These are phyloP conservation scores for Diplodia intermedia DNA, from an alignment of 2,329 filamentous ascomycete species.

Conservation along the genomic window DNA sequence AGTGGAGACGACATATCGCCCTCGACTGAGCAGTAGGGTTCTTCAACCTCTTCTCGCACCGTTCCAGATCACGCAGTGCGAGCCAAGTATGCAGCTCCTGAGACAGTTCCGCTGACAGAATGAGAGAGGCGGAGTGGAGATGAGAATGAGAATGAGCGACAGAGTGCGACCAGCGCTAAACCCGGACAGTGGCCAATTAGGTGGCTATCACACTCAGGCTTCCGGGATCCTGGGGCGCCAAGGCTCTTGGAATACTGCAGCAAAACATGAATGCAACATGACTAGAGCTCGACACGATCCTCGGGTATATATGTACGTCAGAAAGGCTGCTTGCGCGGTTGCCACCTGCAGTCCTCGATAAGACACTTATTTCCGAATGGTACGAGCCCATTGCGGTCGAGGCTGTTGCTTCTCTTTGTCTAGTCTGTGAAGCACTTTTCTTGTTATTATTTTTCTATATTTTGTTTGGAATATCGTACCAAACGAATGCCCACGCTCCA, in stretches of 20 bases:
- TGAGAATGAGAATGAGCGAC: too few species aligned
- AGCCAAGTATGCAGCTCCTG: too few species aligned
- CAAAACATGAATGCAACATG: conserved; percentile 18
- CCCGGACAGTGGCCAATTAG: conserved; percentile 2
- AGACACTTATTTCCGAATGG: background rate
- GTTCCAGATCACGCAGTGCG: too few species aligned
- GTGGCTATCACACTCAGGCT: conserved; percentile 3
- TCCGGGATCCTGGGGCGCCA: conserved; percentile 3
- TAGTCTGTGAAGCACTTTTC: background rate
- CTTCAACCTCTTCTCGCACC: too few species aligned
- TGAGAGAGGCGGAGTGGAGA: too few species aligned
- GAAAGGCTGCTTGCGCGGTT: background rate
- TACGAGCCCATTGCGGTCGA: background rate
- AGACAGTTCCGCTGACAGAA: too few species aligned
- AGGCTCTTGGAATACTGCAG: conserved; percentile 10
- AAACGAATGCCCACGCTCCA: background rate
- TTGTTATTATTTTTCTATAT: background rate
- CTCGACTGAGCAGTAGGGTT: too few species aligned
- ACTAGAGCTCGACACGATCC: background rate
- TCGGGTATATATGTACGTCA: background rate
- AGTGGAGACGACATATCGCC: background rate
- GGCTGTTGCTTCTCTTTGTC: background rate
- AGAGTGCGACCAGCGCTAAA: background rate
- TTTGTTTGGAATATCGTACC: background rate
- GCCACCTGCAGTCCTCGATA: background rate